Conservation (phyloP, 1,139 yeast genomes). For the Nematodospora anomalae region DNA sequence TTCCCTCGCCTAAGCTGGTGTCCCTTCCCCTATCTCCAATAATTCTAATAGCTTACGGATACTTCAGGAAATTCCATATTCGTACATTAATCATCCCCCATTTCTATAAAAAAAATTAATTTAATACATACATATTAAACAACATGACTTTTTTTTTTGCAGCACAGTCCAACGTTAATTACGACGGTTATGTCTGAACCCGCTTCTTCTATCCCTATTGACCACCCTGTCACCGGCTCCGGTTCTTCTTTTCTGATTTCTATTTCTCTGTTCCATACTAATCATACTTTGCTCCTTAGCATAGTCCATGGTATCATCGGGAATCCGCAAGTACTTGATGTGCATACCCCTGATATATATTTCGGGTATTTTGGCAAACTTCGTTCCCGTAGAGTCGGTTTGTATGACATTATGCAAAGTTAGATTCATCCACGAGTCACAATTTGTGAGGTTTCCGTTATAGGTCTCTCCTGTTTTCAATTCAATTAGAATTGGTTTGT, state of each 20-base stretch:
- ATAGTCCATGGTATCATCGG: constrained; percentile 70
- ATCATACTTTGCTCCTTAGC: constrained; percentile 68
- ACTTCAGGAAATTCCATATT: background rate
- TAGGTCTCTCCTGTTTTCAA: constrained; percentile 89
- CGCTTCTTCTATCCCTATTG: constrained; percentile 18
- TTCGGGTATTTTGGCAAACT: constrained; percentile 69
- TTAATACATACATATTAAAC: constrained; percentile 3
- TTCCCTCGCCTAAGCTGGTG: too few relatives aligned
- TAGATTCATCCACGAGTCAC: constrained; percentile 96
- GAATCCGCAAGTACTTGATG: constrained; percentile 48
- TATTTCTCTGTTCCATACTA: constrained; percentile 51
- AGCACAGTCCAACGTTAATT: constrained; percentile 2
- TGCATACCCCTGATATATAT: constrained; percentile 86
- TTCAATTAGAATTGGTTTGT: constrained; percentile 85
- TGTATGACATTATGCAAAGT: constrained; percentile 79
- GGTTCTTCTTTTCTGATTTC: constrained; percentile 48
- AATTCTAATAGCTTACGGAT: background rate
- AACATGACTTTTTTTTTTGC: too few relatives aligned
- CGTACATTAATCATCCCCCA: background rate
- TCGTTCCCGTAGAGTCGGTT: constrained; percentile 67
- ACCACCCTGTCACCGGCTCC: constrained; percentile 19
- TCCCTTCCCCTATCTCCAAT: too few relatives aligned
- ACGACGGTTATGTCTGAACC: constrained; percentile 2
- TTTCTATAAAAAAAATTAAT: background rate
- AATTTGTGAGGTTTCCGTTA: constrained; percentile 80